Evolutionary conservation across 148 eudicot genomes (phyloP).

Genomic region (Chenopodium quinoa): DNA sequence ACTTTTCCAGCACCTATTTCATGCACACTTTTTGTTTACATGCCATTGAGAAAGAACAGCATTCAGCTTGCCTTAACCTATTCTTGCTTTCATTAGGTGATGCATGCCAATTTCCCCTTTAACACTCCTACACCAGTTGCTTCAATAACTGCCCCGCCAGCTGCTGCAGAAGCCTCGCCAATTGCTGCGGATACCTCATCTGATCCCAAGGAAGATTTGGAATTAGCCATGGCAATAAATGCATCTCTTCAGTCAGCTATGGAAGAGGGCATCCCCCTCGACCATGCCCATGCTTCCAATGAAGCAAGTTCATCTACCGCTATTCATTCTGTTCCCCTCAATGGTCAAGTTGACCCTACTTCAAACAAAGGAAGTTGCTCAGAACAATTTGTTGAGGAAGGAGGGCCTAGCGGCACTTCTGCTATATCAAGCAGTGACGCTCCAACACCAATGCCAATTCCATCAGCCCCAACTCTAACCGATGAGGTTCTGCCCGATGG

Average conservation of each 20-base stretch:
- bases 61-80: background rate
- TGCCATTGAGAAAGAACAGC: background rate
- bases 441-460: conserved; percentile 33
- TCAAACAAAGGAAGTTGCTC: conserved; percentile 33
- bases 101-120: conserved; percentile 68
- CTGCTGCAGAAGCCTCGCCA: conserved; percentile 28
- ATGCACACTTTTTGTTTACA: background rate
- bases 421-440: conserved; percentile 25
- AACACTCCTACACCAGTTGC: conserved; percentile 36
- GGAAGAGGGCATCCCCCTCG: conserved; percentile 36
- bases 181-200: conserved; percentile 28
- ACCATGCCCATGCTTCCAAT: conserved; percentile 18
- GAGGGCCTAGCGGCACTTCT: conserved; percentile 36
- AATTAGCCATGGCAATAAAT: conserved; percentile 66
- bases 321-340: conserved; percentile 2
- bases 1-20: background rate
- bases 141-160: conserved; percentile 21
- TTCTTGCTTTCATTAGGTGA: conserved; percentile 42
- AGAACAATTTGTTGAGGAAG: conserved; percentile 32
- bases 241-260: conserved; percentile 71
- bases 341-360: conserved; percentile 18
- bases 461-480: conserved; percentile 64
- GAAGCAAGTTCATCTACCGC: conserved; percentile 35
- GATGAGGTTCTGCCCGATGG: conserved; percentile 41
- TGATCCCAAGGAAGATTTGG: conserved; percentile 48